Percentiles rank a stretch among this genome's conserved stretches.
Evolutionary conservation across 345 rosid genomes (phyloP).

Genomic region (Aquilaria yunnanensis): DNA sequence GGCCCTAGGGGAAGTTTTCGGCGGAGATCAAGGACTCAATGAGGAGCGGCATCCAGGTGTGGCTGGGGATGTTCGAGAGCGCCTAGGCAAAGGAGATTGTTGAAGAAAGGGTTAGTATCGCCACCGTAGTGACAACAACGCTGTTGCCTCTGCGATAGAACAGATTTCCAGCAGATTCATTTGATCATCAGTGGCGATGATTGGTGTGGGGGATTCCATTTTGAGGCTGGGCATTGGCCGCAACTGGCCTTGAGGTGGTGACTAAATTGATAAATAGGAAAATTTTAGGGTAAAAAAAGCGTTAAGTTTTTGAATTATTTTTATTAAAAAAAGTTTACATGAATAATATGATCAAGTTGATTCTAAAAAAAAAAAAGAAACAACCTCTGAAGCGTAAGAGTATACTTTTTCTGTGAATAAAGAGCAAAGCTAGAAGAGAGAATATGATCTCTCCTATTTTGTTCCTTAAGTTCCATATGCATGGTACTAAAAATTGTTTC

Average conservation of each 20-base stretch:
- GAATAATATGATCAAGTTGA: no score
- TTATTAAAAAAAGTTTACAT: no score
- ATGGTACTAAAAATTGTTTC: no score
- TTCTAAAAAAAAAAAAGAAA: no score
- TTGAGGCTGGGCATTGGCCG: constrained; percentile 50
- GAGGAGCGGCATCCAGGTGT: constrained; percentile 52
- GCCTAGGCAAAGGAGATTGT: constrained; percentile 65
- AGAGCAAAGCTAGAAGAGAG: no score
- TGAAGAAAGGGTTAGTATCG: constrained; percentile 51
- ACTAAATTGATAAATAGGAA: no score
- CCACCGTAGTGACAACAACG: constrained; percentile 59
- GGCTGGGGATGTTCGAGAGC: constrained; percentile 70
- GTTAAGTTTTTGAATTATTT: no score
- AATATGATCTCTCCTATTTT: no score
- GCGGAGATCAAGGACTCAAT: constrained; percentile 77
- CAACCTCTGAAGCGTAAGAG: no score
- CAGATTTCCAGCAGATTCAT: constrained; percentile 49
- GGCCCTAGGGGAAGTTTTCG: constrained; percentile 75
- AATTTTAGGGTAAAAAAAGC: no score
- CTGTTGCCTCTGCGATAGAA: constrained; percentile 47
- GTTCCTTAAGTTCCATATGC: no score
- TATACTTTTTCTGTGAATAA: no score
- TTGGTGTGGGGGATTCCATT: constrained; percentile 29
- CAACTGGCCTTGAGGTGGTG: constrained; percentile 41
- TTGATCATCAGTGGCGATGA: constrained; percentile 40